Evolutionary conservation across 345 rosid species (phyloP).

Genomic region (Eutrema yunnanense): DNA sequence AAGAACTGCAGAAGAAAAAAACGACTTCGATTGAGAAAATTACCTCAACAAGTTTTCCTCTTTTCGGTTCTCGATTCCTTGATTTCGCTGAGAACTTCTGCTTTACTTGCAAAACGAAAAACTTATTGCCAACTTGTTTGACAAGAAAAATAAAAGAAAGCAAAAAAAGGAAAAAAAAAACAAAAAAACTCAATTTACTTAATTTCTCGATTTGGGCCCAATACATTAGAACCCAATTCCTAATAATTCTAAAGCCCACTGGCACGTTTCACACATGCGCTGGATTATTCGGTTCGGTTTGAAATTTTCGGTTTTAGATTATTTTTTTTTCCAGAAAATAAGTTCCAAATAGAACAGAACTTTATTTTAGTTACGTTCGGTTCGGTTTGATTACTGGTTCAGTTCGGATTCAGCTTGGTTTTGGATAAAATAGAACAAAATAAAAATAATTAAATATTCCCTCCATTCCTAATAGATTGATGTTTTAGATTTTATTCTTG

Average conservation of each 20-base stretch:
- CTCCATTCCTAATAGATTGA: too few species aligned
- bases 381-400: too few species aligned
- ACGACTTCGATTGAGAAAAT: neutral
- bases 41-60: neutral
- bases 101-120: neutral
- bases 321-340: too few species aligned
- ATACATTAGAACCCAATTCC: neutral
- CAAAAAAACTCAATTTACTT: neutral
- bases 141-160: neutral
- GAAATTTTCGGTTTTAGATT: neutral
- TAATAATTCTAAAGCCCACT: neutral
- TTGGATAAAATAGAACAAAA: too few species aligned
- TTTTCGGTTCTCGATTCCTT: neutral
- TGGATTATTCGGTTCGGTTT: neutral
- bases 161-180: neutral
- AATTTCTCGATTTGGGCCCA: neutral
- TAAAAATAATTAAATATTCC: too few species aligned
- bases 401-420: too few species aligned
- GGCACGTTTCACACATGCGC: neutral
- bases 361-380: too few species aligned
- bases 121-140: neutral
- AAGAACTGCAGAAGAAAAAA: neutral
- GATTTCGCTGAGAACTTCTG: constrained; percentile 4
- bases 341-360: too few species aligned
- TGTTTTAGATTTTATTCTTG: too few species aligned